These are phyloP conservation scores for Boletus eberwhitei DNA, from an alignment of 768 basidiomycete genomes.

Conservation along the genomic window DNA sequence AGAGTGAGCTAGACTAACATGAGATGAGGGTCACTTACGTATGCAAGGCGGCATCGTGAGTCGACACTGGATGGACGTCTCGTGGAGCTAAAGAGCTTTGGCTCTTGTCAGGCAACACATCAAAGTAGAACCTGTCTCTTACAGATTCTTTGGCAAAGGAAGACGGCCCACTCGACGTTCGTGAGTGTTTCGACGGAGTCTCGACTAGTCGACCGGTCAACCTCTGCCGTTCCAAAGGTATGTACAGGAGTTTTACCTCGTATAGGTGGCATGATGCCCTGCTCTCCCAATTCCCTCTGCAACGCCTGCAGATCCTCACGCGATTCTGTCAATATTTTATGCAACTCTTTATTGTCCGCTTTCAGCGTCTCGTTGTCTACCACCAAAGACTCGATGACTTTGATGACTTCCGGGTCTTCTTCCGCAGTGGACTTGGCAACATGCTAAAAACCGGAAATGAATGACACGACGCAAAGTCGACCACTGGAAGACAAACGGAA, in stretches of 20 bases:
- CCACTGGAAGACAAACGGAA: conserved; percentile 40
- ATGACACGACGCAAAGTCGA: neutral
- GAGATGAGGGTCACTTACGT: conserved; percentile 30
- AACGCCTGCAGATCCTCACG: conserved; percentile 71
- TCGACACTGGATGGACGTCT: conserved; percentile 37
- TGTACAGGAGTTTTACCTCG: conserved; percentile 34
- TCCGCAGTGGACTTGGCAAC: conserved; percentile 32
- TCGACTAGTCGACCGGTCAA: conserved; percentile 25
- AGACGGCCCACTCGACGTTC: conserved; percentile 44
- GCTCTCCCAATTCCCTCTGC: conserved; percentile 75
- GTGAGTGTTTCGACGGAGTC: conserved; percentile 38
- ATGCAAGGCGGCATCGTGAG: conserved; percentile 26
- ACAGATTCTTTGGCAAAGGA: conserved; percentile 43
- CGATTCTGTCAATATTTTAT: conserved; percentile 66
- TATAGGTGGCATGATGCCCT: conserved; percentile 47
- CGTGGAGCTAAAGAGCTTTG: conserved; percentile 23
- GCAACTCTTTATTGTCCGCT: conserved; percentile 77
- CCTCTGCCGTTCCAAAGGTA: neutral
- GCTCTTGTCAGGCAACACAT: conserved; percentile 23
- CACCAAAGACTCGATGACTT: conserved; percentile 80
- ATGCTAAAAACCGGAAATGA: conserved; percentile 34
- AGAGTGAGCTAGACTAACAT: conserved; percentile 7
- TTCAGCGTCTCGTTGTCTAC: conserved; percentile 81
- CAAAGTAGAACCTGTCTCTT: conserved; percentile 33
- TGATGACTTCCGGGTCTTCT: conserved; percentile 59